Percentiles rank a stretch among this genome's conserved stretches.
These are phyloP conservation scores for Sphagnum magellanicum DNA, from an alignment of 228 moss, liverwort and hornwort genomes.

Conservation along the genomic window DNA sequence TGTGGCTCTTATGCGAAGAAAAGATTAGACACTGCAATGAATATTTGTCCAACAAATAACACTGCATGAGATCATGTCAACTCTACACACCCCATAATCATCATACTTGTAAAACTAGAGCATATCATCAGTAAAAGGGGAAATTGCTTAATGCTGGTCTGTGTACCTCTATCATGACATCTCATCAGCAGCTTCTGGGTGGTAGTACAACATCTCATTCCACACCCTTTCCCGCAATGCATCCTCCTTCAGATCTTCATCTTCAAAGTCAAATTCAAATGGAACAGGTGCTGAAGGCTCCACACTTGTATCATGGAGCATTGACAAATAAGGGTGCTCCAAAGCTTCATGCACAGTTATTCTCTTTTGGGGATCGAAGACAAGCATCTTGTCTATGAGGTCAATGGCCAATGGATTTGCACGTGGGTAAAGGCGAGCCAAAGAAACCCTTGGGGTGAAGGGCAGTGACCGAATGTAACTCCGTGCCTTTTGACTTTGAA, in stretches of 20 bases:
- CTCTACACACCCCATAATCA: no score
- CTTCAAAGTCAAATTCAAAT: conserved; percentile 93
- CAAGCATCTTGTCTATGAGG: conserved; percentile 95
- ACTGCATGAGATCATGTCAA: no score
- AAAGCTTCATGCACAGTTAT: conserved; percentile 90
- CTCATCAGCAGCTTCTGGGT: conserved; percentile 73
- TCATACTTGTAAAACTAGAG: neutral
- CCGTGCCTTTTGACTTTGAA: conserved; percentile 82
- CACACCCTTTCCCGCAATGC: conserved; percentile 92
- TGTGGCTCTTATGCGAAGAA: no score
- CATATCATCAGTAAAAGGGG: neutral
- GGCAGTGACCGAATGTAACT: conserved; percentile 92
- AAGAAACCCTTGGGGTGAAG: conserved; percentile 70
- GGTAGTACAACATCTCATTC: conserved; percentile 94
- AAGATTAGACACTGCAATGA: no score
- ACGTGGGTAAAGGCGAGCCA: conserved; percentile 81
- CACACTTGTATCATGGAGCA: conserved; percentile 71
- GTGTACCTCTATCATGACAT: conserved; percentile 2
- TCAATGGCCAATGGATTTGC: conserved; percentile 90
- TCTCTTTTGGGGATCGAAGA: conserved; percentile 85
- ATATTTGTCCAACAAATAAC: no score
- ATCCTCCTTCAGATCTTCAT: conserved; percentile 91
- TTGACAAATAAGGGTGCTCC: conserved; percentile 91
- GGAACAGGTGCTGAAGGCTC: conserved; percentile 91
- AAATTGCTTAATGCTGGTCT: neutral